Percentiles rank a stretch among this genome's conserved stretches.
These are phyloP conservation scores for Carnegiea gigantea DNA, from an alignment of 179 eudicot species.

Conservation along the genomic window DNA sequence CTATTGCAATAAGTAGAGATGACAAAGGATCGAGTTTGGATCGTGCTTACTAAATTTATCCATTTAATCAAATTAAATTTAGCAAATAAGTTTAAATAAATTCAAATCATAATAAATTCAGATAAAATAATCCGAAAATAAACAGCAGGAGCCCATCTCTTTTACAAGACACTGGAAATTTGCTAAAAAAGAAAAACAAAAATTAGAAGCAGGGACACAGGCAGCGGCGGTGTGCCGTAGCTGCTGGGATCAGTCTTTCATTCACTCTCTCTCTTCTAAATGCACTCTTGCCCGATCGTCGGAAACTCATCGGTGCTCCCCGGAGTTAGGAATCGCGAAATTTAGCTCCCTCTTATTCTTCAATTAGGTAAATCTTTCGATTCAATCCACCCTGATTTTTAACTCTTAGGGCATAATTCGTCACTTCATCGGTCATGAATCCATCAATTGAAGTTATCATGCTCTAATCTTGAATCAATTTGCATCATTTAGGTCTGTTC, in stretches of 20 bases:
- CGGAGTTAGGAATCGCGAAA: background rate
- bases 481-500: background rate
- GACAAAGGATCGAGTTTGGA: no score
- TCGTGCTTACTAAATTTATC: no score
- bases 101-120: no score
- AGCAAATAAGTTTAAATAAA: no score
- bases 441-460: background rate
- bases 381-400: background rate
- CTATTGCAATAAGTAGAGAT: no score
- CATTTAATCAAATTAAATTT: no score
- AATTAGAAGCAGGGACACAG: no score
- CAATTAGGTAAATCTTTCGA: background rate
- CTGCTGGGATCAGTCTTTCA: background rate
- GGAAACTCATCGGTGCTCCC: background rate
- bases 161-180: no score
- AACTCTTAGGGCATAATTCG: background rate
- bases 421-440: background rate
- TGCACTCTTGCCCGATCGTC: background rate
- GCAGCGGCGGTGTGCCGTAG: background rate
- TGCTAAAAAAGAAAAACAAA: no score
- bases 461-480: background rate
- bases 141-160: no score
- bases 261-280: background rate
- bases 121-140: no score
- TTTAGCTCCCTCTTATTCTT: background rate